phyloP scores from a whole-genome alignment of 176 grass and related monocot species.

The Eleusine coracana region DNA sequence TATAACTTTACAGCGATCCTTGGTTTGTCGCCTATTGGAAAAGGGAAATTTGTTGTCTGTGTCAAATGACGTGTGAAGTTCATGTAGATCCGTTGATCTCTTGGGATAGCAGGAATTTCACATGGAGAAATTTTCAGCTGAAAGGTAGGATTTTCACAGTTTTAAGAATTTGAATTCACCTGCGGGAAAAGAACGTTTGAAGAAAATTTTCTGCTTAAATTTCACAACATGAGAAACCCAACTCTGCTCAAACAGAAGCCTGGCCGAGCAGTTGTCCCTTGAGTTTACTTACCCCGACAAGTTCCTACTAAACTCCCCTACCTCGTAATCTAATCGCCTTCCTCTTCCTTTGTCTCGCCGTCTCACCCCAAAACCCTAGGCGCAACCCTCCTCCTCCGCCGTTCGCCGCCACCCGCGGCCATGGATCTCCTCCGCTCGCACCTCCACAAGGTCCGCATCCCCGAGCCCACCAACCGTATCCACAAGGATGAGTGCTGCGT shows the following conservation, averaged over 20 bases:
- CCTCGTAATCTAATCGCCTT: conserved; percentile 1
- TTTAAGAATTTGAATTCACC: not conserved
- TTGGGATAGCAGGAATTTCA: not conserved
- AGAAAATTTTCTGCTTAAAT: not conserved
- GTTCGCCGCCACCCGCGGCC: conserved; percentile 30
- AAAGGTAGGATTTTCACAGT: not conserved
- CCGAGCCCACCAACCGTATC: conserved; percentile 86
- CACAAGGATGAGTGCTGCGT: conserved; percentile 98
- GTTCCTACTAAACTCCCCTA: not conserved
- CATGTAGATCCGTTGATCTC: too few species aligned
- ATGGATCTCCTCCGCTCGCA: conserved; percentile 93
- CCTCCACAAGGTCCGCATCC: conserved; percentile 92
- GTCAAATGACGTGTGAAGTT: too few species aligned
- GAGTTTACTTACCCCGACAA: not conserved
- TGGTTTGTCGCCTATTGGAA: not conserved
- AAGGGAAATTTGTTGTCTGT: not conserved
- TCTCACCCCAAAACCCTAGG: conserved; percentile 47
- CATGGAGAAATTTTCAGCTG: not conserved
- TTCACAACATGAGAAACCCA: not conserved
- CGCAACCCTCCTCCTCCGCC: conserved; percentile 1
- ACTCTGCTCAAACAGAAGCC: not conserved
- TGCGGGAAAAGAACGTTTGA: not conserved
- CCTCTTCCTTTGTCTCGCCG: not conserved
- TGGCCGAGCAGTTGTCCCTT: not conserved
- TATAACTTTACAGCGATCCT: too few species aligned